phyloP scores from a whole-genome alignment of 2,329 filamentous ascomycete genomes.

The Chaetomiaceae sp. region DNA sequence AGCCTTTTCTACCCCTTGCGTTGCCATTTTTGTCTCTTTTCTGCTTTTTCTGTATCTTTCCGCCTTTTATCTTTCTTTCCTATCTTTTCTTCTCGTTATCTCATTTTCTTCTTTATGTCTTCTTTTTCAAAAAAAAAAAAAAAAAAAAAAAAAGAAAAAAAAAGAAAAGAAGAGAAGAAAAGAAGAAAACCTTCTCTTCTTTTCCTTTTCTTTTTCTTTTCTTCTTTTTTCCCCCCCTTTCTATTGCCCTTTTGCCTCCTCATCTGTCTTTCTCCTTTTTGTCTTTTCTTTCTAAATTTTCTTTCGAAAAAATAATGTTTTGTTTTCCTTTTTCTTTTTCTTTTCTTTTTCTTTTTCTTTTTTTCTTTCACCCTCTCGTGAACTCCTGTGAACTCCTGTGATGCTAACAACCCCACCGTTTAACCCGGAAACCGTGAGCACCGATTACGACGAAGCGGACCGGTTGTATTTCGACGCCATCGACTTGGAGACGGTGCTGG shows the following conservation, averaged over 20 bases:
- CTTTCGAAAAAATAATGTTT: too few species aligned
- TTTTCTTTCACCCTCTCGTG: too few species aligned
- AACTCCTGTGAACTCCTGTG: too few species aligned
- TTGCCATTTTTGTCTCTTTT: not conserved
- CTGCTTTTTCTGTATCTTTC: not conserved
- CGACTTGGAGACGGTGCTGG: slow-evolving; percentile 79
- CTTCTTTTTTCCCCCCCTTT: not conserved
- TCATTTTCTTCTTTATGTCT: not conserved
- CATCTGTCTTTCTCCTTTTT: not conserved
- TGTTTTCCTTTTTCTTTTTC: not conserved
- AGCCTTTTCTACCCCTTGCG: not conserved
- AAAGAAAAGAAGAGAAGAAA: too few species aligned
- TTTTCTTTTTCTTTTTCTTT: not conserved
- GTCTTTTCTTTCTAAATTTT: not conserved
- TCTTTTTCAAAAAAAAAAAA: too few species aligned
- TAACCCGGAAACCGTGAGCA: slow-evolving; percentile 84
- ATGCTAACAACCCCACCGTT: slow-evolving; percentile 35
- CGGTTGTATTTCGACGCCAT: slow-evolving; percentile 96
- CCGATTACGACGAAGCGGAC: slow-evolving; percentile 93
- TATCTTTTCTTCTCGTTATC: not conserved
- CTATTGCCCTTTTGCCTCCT: not conserved
- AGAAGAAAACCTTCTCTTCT: too few species aligned
- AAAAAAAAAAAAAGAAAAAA: too few species aligned
- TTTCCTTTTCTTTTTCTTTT: not conserved
- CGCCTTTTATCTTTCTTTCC: not conserved